Conservation (phyloP, 179 eudicot species). For the Drosera spatulata region DNA sequence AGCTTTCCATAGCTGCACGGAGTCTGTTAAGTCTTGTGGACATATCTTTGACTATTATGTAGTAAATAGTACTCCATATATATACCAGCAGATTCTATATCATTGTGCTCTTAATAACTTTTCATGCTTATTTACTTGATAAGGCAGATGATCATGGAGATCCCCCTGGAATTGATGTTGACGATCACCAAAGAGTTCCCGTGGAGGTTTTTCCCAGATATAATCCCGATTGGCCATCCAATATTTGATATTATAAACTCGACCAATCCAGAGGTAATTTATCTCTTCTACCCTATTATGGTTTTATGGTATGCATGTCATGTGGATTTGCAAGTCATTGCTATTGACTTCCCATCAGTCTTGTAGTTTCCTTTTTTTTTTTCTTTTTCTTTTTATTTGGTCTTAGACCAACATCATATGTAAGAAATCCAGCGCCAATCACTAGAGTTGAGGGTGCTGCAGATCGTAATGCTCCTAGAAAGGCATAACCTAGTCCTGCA, state of each 20-base stretch:
- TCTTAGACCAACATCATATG: too few species aligned
- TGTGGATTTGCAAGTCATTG: background rate
- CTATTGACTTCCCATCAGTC: background rate
- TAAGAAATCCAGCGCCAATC: too few species aligned
- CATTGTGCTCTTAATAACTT: background rate
- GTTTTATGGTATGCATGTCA: background rate
- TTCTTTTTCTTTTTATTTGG: too few species aligned
- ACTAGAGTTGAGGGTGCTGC: too few species aligned
- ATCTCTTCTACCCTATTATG: background rate
- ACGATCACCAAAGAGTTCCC: slow-evolving; percentile 85
- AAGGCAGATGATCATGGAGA: slow-evolving; percentile 89
- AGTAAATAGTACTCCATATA: too few species aligned
- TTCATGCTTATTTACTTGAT: slow-evolving; percentile 3
- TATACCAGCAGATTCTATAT: too few species aligned
- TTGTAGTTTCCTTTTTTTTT: too few species aligned
- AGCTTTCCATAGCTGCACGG: too few species aligned
- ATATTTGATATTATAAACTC: slow-evolving; percentile 93
- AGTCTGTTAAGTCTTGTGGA: too few species aligned
- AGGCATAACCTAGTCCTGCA: too few species aligned
- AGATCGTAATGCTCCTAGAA: too few species aligned
- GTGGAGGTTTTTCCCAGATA: slow-evolving; percentile 99
- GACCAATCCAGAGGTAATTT: slow-evolving; percentile 79
- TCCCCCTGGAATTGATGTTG: slow-evolving; percentile 91
- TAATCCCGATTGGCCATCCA: slow-evolving; percentile 91
- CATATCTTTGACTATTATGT: too few species aligned